These are phyloP conservation scores for Coemansia sp. DNA, from an alignment of 192 early-diverging fungal species.

Conservation along the genomic window DNA sequence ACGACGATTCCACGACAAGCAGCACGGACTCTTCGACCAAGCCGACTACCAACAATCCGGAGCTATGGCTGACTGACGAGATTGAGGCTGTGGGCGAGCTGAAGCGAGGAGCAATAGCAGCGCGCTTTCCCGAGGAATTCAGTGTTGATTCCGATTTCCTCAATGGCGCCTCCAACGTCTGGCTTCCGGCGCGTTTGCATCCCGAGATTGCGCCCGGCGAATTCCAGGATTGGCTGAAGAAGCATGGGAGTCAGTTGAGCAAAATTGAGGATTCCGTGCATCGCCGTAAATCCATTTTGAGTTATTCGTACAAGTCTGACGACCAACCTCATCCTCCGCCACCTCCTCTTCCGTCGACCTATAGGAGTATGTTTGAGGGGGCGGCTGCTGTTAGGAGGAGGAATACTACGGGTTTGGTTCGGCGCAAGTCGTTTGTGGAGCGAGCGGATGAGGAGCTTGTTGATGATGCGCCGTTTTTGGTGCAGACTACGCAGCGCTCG, in stretches of 20 bases:
- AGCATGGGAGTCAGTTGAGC: conserved; percentile 51
- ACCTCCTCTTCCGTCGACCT: background rate
- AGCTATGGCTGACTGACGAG: conserved; percentile 45
- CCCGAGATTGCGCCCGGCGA: conserved; percentile 61
- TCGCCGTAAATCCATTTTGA: conserved; percentile 54
- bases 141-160: conserved; percentile 51
- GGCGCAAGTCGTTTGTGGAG: conserved; percentile 50
- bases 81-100: conserved; percentile 54
- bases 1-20: conserved; percentile 2
- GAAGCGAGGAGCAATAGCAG: conserved; percentile 56
- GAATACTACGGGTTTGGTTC: conserved; percentile 44
- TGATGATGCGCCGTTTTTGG: conserved; percentile 43
- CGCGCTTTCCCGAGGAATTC: conserved; percentile 59
- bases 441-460: conserved; percentile 33
- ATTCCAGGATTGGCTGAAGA: conserved; percentile 57
- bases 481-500: conserved; percentile 50
- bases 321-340: background rate
- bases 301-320: conserved; percentile 45
- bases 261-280: conserved; percentile 44
- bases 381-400: conserved; percentile 21
- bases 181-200: conserved; percentile 61
- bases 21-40: background rate
- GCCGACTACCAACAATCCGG: background rate
- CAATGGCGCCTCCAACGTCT: conserved; percentile 49
- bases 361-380: background rate